Conservation (phyloP, 768 basidiomycete genomes). For the Amanita pallidorosea region DNA sequence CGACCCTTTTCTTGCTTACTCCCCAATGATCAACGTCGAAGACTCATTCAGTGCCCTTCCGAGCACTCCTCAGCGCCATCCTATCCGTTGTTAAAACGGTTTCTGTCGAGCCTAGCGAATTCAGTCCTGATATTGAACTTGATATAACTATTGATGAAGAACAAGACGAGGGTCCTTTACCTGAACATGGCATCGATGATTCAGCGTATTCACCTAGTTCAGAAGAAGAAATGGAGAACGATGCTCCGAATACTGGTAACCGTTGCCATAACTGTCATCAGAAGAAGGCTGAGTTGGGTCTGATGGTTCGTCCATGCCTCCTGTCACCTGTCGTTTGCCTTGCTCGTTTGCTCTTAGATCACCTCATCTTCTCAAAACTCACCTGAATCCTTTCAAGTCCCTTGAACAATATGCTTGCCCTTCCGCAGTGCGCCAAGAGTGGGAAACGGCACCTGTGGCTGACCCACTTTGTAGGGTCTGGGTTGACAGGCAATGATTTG, state of each 20-base stretch:
- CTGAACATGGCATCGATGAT: slow-evolving; percentile 10
- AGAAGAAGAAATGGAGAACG: neutral
- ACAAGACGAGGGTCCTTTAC: slow-evolving; percentile 8
- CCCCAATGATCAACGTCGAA: slow-evolving; percentile 11
- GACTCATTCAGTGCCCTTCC: slow-evolving; percentile 12
- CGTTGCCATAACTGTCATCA: slow-evolving; percentile 4
- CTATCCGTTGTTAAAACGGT: slow-evolving; percentile 10
- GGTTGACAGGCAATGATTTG: slow-evolving; percentile 14
- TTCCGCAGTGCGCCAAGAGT: slow-evolving; percentile 10
- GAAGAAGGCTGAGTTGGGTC: neutral
- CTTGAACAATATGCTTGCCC: slow-evolving; percentile 11
- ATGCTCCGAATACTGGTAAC: slow-evolving; percentile 7
- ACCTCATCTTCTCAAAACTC: slow-evolving; percentile 11
- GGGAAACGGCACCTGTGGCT: slow-evolving; percentile 12
- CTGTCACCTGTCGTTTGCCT: slow-evolving; percentile 4
- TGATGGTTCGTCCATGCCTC: slow-evolving; percentile 8
- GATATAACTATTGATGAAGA: slow-evolving; percentile 12
- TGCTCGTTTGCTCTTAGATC: slow-evolving; percentile 7
- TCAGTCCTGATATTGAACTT: slow-evolving; percentile 11
- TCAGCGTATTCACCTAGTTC: slow-evolving; percentile 9
- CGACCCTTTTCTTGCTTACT: slow-evolving; percentile 12
- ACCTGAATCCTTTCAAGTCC: slow-evolving; percentile 9
- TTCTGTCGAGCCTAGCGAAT: slow-evolving; percentile 8
- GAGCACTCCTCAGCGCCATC: slow-evolving; percentile 11
- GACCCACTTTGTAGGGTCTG: slow-evolving; percentile 11